Conservation (phyloP, 306 rosid genomes). For the Inga laurina region DNA sequence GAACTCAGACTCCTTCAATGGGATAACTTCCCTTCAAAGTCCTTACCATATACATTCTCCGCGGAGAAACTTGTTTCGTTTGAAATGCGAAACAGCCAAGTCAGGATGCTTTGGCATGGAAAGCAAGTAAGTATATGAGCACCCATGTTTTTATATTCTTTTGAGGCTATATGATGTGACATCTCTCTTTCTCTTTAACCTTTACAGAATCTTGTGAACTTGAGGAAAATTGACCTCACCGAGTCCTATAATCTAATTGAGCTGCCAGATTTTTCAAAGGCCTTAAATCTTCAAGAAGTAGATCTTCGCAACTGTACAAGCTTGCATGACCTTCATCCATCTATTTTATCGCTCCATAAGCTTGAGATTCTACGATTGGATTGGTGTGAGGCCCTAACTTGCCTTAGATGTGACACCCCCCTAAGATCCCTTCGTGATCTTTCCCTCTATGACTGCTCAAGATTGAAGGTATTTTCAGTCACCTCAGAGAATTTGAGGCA, state of each 20-base stretch:
- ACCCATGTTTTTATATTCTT: not conserved
- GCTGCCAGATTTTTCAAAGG: not conserved
- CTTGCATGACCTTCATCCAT: not conserved
- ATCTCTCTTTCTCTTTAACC: not conserved
- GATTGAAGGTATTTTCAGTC: not conserved
- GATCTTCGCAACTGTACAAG: not conserved
- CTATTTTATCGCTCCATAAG: not conserved
- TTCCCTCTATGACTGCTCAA: not conserved
- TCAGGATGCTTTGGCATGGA: slow-evolving; percentile 25
- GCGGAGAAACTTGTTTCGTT: not conserved
- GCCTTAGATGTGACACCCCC: not conserved
- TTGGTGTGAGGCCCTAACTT: not conserved
- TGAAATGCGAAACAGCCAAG: not conserved
- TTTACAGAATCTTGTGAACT: not conserved
- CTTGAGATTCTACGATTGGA: not conserved
- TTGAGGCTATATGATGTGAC: not conserved
- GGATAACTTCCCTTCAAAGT: slow-evolving; percentile 9
- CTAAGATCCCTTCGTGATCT: not conserved
- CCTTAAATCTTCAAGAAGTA: not conserved
- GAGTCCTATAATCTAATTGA: not conserved
- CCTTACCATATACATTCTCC: slow-evolving; percentile 13
- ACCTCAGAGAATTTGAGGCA: not conserved
- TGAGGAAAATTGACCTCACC: not conserved
- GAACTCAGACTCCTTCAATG: slow-evolving; percentile 20
- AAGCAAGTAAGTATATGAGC: not conserved